phyloP scores from a whole-genome alignment of 2,329 filamentous ascomycete genomes.

The Nemania sp. region DNA sequence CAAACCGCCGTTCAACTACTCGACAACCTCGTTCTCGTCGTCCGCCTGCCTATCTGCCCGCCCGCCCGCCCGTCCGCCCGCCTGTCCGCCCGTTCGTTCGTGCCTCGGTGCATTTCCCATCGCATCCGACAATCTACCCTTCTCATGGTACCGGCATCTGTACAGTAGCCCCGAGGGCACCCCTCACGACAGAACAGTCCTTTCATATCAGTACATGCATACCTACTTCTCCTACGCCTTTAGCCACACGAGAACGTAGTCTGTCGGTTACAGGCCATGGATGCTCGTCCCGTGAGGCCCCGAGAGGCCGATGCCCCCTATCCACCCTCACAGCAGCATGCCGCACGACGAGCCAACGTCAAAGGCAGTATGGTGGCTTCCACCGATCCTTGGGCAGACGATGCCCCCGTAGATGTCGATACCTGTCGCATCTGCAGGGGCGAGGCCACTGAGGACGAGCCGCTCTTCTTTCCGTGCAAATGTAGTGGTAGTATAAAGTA shows the following conservation, averaged over 20 bases:
- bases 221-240: background rate
- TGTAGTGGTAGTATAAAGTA: slow-evolving; percentile 99
- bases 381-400: slow-evolving; percentile 21
- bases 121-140: background rate
- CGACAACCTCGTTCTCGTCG: too few species aligned
- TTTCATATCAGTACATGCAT: slow-evolving; percentile 2
- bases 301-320: background rate
- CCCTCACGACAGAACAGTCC: slow-evolving; percentile 4
- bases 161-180: slow-evolving; percentile 25
- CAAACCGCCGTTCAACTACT: too few species aligned
- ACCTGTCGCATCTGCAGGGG: slow-evolving; percentile 98
- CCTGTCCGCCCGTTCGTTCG: slow-evolving; percentile 5
- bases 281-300: background rate
- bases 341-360: slow-evolving; percentile 11
- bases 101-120: background rate
- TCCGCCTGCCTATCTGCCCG: background rate
- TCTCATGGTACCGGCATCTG: slow-evolving; percentile 25
- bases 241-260: background rate
- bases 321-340: background rate
- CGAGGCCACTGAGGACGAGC: slow-evolving; percentile 80
- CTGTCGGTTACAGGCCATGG: background rate
- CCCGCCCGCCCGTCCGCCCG: background rate
- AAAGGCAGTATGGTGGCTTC: slow-evolving; percentile 14
- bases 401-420: slow-evolving; percentile 51
- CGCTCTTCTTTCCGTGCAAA: slow-evolving; percentile 96